Base-by-base conservation (phyloP, 1,139 yeast species). In the Meyerozyma guilliermondii region DNA sequence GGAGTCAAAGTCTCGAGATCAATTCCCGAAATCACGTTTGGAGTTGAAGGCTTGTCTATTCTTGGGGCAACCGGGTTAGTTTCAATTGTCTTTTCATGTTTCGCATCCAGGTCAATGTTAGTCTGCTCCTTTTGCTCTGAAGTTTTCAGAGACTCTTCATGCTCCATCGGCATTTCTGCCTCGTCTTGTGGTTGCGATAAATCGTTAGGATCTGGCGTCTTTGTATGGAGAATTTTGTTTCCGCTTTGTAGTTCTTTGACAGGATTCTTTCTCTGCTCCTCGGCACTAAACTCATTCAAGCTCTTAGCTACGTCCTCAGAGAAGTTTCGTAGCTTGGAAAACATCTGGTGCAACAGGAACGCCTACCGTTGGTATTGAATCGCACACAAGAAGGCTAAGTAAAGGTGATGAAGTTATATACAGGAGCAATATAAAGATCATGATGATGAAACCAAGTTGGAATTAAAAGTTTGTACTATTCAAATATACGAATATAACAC, bases 301-400 rank as follows among this genome's bases (percentile, higher is more conserved):
- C 68, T 66, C 50, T 69, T 71, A 37, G 77, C 76, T 53, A 72
- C 73, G 48, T 72, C 78, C 46, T 71, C 78, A 3, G 87, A 73
- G 40, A 87, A 66, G 53, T 81, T 82, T 66, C 85, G 86, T 46
- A 40, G 83, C 68, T 50, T 76, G 46, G 81, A 77, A 56, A 83
- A 76, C 89, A 83, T 83, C 29, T 13, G n/a, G 28, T 13, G 27
- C 18, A 11, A 13, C 18, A 18, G 4, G 33, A 29, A 29, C 33
- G 33, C 9, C 18, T 29, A 16, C 18, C 28, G 28, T 7, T 26
- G 5, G 28, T 6, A n/a, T 7, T 26, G 28, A 11, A 26, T 26
- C 13, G 11, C 13, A 5, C 13, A 10, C 13, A 10, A 26, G 13
- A 9, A 10, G 28, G 28, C 28, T 26, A 9, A n/a, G 28, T 26